Evolutionary conservation across 208 protist genomes (phyloP), one percentile per base, ranked within the genome.

Genomic region (Trypanosoma boissoni): DNA sequence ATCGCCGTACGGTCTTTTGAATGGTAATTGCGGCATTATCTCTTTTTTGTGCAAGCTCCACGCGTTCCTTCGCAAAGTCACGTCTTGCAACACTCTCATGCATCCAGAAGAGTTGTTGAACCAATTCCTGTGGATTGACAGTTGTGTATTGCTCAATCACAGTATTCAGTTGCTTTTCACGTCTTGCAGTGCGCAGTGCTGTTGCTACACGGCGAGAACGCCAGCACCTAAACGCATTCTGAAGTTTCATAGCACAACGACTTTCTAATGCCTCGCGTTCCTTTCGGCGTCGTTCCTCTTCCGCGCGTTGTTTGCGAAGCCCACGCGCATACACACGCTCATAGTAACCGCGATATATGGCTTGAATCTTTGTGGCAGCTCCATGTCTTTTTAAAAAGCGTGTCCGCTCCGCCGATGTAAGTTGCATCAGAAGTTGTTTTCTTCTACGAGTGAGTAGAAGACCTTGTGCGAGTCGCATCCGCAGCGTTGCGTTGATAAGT

Each of bases 91-190:
- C 56, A 1, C 77, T 71, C 49, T 75, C 71, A 58, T 86, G 56
- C 24, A 75, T 68, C 88, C 88, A 93, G 76, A 96, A 96, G n/a
- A 96, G 72, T 55, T 91, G 70, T 29, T 72, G 64, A 44, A 94
- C 89, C 23, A 96, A 54, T 28, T 80, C 72, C 28, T 75, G 64
- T n/a, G 89, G 72, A 52, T 92, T 72, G 6, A 72, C 73, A 8
- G 74, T 77, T 32, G 65, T 67, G n/a, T 60, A 45, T 27, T 68
- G 75, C 20, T 88, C 73, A 34, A 80, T 50, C 45, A 87, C 70
- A 18, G 68, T 77, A n/a, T 27, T 68, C 29, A 91, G 58, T 18
- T 74, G 53, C 46, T 65, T 65, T 53, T 73, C 67, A 0, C 74
- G 58, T 56, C 83, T 74, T 24, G 52, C 73, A 9, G 60, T 55